Evolutionary conservation across 1,139 yeast genomes (phyloP).

Genomic region (Yamadazyma sp.): DNA sequence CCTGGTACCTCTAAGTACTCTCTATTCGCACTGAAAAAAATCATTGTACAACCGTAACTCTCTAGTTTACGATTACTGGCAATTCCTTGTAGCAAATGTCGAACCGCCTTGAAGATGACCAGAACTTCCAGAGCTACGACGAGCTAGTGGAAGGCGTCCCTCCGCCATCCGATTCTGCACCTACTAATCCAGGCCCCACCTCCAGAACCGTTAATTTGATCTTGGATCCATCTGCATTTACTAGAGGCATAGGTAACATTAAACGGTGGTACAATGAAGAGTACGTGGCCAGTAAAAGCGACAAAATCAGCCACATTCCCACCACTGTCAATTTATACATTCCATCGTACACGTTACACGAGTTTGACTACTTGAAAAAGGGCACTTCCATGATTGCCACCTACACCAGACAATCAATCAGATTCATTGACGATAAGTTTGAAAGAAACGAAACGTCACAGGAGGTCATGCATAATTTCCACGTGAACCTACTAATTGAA

Average conservation of each 20-base stretch:
- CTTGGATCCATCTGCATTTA: slow-evolving; percentile 58
- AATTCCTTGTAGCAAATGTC: neutral
- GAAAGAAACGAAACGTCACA: slow-evolving; percentile 17
- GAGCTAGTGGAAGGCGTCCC: slow-evolving; percentile 1
- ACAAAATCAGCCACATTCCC: slow-evolving; percentile 13
- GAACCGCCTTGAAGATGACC: neutral
- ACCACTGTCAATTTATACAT: slow-evolving; percentile 35
- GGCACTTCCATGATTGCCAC: slow-evolving; percentile 55
- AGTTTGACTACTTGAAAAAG: slow-evolving; percentile 53
- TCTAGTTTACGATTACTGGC: no score
- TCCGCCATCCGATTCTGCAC: neutral
- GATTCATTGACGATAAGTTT: slow-evolving; percentile 48
- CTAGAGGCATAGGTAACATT: slow-evolving; percentile 59
- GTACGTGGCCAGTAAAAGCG: slow-evolving; percentile 8
- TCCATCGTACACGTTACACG: slow-evolving; percentile 57
- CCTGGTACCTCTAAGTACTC: no score
- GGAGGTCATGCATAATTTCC: slow-evolving; percentile 10
- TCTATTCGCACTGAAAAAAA: neutral
- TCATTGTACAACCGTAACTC: no score
- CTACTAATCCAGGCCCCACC: no score
- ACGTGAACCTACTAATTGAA: slow-evolving; percentile 28
- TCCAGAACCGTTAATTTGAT: slow-evolving; percentile 36
- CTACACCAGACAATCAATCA: slow-evolving; percentile 57
- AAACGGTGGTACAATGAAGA: slow-evolving; percentile 51
- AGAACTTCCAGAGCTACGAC: slow-evolving; percentile 1